phyloP scores from a whole-genome alignment of 75 land plant genomes.

The Azolla pinnata region DNA sequence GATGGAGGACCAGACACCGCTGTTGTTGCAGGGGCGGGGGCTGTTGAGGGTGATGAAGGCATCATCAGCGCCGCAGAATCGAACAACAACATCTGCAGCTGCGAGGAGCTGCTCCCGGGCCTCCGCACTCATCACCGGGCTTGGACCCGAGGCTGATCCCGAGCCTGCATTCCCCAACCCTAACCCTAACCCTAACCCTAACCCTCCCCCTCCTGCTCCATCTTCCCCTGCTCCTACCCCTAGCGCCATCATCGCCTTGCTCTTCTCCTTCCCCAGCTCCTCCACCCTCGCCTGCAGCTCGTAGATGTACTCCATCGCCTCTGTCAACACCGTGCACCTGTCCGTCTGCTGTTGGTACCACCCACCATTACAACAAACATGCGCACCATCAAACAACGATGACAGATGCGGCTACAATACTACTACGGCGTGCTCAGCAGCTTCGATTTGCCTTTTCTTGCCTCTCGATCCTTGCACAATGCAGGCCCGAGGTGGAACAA shows the following conservation, averaged over 20 bases:
- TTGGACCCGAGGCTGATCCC: too few species aligned
- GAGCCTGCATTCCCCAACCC: too few species aligned
- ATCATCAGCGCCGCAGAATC: constrained; percentile 25
- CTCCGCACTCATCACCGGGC: background rate
- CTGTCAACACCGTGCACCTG: constrained; percentile 26
- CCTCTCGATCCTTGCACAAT: too few species aligned
- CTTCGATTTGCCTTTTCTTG: too few species aligned
- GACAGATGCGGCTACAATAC: too few species aligned
- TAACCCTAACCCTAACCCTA: too few species aligned
- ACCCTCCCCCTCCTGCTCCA: background rate
- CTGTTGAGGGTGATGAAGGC: constrained; percentile 28
- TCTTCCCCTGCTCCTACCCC: background rate
- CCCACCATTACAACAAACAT: too few species aligned
- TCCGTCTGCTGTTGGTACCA: constrained; percentile 26
- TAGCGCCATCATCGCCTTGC: background rate
- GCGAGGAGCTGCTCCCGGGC: background rate
- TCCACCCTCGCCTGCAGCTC: constrained; percentile 18
- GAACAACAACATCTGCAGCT: constrained; percentile 9
- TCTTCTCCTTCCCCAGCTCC: constrained; percentile 13
- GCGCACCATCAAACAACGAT: too few species aligned
- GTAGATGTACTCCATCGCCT: constrained; percentile 29
- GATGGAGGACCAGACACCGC: constrained; percentile 16
- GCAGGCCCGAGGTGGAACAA: too few species aligned
- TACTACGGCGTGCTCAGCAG: too few species aligned
- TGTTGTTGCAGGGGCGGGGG: constrained; percentile 16